Base-by-base conservation (phyloP, 306 rosid genomes). In the Cicer judaicum region DNA sequence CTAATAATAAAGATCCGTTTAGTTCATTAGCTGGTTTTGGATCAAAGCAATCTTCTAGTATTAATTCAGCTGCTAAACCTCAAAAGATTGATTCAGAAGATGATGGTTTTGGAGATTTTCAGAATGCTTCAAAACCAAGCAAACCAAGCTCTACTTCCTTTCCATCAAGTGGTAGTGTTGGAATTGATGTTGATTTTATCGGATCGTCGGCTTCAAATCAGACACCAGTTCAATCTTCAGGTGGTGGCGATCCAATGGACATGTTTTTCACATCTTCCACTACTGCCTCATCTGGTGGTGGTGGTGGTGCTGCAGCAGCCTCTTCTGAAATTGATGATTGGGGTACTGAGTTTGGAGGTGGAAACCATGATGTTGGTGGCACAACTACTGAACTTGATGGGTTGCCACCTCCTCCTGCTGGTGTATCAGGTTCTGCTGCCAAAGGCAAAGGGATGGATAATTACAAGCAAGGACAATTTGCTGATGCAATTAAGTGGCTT, bases 401-500 rank as follows among this genome's bases (percentile, higher is more conserved):
- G 67, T 92, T 95, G 80, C 99, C 99, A 42, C 98, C 99, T 14
- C 97, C 99, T 70, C 99, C 99, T 52, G 85, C 93, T 72, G 98
- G 98, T 60, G 72, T 95, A 41, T 82, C 96, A 0, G 88, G 91
- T 40, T 81, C 95, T 7, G 8, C 82, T 15, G 99, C 99, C 5
- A 92, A 90, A 87, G 84, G 80, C 79, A 95, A 95, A 81, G 99
- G 99, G 72, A 84, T 92, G 93, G 96, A 95, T 54, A 84, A 75
- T 71, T 92, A 95, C 92, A 92, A 89, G 86, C 96, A 90, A 78
- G 99, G 99, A 19, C 99, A 95, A 73, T 95, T 88, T 79, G 93
- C 97, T 7, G 99, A 95, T 79, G 98, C 98, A 63, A 95, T 95
- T 65, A 92, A 95, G 84, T 95, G 99, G 99, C 87, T 95, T 24